phyloP scores from a whole-genome alignment of 495 filamentous ascomycete species.

The Hypoxylon subgilvum region DNA sequence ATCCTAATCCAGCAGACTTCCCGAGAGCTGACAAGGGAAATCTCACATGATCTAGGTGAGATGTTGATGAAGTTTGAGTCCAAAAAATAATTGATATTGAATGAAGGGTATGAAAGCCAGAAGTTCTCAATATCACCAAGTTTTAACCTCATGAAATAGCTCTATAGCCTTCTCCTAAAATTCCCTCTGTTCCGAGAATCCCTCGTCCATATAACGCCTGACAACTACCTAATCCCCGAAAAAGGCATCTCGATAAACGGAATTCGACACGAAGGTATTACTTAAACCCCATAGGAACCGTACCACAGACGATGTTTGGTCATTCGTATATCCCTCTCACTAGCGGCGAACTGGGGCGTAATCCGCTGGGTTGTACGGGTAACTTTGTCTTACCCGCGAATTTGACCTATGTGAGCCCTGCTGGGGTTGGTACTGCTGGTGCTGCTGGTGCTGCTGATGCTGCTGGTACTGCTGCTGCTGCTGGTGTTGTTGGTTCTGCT shows the following conservation, averaged over 20 bases:
- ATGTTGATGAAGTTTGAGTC: too few relatives aligned
- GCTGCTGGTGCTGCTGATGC: too few relatives aligned
- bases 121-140: neutral
- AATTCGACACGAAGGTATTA: conserved; percentile 11
- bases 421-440: too few relatives aligned
- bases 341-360: conserved; percentile 42
- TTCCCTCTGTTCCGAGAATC: neutral
- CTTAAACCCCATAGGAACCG: conserved; percentile 6
- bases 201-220: conserved; percentile 22
- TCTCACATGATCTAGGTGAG: too few relatives aligned
- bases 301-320: conserved; percentile 1
- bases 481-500: too few relatives aligned
- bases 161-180: neutral
- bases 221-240: conserved; percentile 1
- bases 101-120: conserved; percentile 12
- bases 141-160: neutral
- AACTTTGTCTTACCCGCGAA: conserved; percentile 33
- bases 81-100: too few relatives aligned
- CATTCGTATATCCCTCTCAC: neutral
- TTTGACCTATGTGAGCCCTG: conserved; percentile 27
- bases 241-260: neutral
- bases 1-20: too few relatives aligned
- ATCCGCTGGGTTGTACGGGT: conserved; percentile 53
- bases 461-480: too few relatives aligned
- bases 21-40: too few relatives aligned